Base-by-base conservation (phyloP, 305 asterid genomes). In the Solanum aculeatissimum region DNA sequence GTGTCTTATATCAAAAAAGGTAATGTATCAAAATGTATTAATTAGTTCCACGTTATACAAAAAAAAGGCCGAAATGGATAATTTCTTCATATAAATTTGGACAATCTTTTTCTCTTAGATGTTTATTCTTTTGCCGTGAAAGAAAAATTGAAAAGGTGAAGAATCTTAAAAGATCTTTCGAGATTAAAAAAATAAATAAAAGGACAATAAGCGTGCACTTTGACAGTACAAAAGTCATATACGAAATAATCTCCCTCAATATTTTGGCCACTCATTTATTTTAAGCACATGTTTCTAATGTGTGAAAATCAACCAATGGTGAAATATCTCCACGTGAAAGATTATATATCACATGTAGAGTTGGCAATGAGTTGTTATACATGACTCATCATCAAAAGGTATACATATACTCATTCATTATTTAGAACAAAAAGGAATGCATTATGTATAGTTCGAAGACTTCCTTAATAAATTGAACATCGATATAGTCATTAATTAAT, bases 221-320 rank as follows among this genome's bases (percentile, higher is more conserved):
- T 84, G 51, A 58, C 35, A 16, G 58, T 57, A 74, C 84, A 27
- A 29, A 69, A 83, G 57, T 16, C 25, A 54, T 8, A 62, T 3
- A 68, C 72, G 83, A 85, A 85, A 83, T 19, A 54, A 81, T 77
- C 84, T 16, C 49, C 51, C 40, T 14, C 23, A 35, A 13, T 45
- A 27, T 75, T 55, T 60, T 53, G 2, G 84, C 84, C 80, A 25
- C 81, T 18, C 69, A 19, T 79, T 78, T 49, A 60, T 65, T 77
- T 79, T 23, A 35, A 74, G 68, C 87, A 84, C 87, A 79, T 78
- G 84, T 78, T 45, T 84, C 65, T 27, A 77, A 49, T 83, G 82
- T 19, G 14, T 53, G 23, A 83, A 55, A 72, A 43, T 43, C 38
- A 75, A 84, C 14, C 79, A 21, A 23, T 23, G 29, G 43, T 65